These are phyloP conservation scores for Pseudogymnoascus verrucosus DNA, from an alignment of 2,329 filamentous ascomycete genomes.

Conservation along the genomic window DNA sequence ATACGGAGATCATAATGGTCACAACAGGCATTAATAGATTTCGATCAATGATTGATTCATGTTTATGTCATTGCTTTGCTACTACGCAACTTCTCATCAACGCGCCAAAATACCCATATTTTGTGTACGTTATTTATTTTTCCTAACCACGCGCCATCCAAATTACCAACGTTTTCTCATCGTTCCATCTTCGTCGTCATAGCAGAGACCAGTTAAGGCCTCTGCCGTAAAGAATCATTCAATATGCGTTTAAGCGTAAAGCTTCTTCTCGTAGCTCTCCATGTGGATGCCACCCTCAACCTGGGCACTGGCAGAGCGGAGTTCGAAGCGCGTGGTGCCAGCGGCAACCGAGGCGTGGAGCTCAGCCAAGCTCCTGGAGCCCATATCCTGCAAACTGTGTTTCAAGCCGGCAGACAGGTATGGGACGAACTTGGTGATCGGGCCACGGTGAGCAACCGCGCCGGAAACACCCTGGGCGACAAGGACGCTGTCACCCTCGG, in stretches of 20 bases:
- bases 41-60: neutral
- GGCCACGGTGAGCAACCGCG: constrained; percentile 69
- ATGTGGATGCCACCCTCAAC: constrained; percentile 96
- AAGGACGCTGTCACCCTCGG: constrained; percentile 86
- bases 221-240: neutral
- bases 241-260: constrained; percentile 62
- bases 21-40: neutral
- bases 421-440: constrained; percentile 88
- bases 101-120: constrained; percentile 7
- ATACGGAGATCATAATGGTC: neutral
- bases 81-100: constrained; percentile 3
- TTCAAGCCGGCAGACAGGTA: constrained; percentile 94
- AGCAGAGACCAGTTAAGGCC: constrained; percentile 5
- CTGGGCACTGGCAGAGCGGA: constrained; percentile 89
- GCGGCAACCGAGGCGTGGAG: constrained; percentile 68
- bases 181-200: neutral
- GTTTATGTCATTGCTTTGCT: neutral
- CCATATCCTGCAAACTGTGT: constrained; percentile 95
- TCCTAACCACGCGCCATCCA: constrained; percentile 4
- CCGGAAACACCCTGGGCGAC: constrained; percentile 96
- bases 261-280: constrained; percentile 99
- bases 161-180: neutral
- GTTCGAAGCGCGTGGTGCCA: constrained; percentile 81
- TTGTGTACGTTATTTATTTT: neutral
- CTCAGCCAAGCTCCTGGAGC: constrained; percentile 68